Conservation (phyloP, 2,329 filamentous ascomycete species). For the Aphanocladium album region DNA sequence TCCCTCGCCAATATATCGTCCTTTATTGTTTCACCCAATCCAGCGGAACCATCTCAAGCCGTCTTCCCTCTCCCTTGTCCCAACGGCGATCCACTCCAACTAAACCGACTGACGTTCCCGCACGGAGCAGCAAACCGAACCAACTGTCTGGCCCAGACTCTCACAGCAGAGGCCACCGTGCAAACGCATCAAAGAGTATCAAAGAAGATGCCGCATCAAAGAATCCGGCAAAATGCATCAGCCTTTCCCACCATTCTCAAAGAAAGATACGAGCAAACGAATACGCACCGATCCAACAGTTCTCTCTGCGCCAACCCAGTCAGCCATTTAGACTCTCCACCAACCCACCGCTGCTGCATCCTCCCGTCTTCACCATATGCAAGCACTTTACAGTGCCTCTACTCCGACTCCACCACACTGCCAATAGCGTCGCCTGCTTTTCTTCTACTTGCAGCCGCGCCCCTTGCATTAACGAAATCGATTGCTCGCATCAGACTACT, state of each 20-base stretch:
- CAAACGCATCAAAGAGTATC: too few relatives aligned
- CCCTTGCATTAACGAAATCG: constrained; percentile 3
- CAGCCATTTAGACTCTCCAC: neutral
- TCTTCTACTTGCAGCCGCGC: neutral
- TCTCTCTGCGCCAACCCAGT: too few relatives aligned
- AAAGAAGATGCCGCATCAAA: neutral
- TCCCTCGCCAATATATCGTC: neutral
- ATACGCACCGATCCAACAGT: neutral
- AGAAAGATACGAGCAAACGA: too few relatives aligned
- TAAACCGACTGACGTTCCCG: neutral
- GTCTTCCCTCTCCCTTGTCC: neutral
- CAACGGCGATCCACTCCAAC: neutral
- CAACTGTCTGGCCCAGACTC: neutral
- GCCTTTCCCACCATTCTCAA: too few relatives aligned
- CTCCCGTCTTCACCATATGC: constrained; percentile 10
- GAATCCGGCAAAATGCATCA: too few relatives aligned
- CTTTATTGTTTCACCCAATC: neutral
- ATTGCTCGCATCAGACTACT: constrained; percentile 3
- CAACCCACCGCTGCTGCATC: neutral
- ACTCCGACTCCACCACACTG: too few relatives aligned
- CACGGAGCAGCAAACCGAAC: neutral
- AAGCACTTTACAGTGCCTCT: constrained; percentile 2
- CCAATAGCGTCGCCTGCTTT: neutral
- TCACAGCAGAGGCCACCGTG: too few relatives aligned
- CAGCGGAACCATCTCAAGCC: neutral